A percentile compares a stretch with the other conserved stretches of the same genome.
Evolutionary conservation across 129 eudicot genomes (phyloP).

Genomic region (Calendula officinalis): DNA sequence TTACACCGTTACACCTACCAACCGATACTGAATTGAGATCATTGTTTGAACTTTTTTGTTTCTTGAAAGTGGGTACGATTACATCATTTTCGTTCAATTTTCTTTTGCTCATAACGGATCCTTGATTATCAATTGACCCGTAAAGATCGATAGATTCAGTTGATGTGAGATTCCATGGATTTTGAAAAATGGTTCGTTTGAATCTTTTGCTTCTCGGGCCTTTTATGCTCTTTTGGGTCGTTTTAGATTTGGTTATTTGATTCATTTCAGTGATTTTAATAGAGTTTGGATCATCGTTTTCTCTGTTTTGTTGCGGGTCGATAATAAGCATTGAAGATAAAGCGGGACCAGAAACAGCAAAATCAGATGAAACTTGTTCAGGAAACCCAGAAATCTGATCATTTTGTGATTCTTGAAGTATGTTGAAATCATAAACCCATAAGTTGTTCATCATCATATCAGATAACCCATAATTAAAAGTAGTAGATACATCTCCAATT

Average conservation of each 20-base stretch:
- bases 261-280: background rate
- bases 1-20: constrained; percentile 1
- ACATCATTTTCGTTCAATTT: constrained; percentile 6
- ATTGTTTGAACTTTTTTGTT: constrained; percentile 17
- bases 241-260: constrained; percentile 23
- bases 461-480: constrained; percentile 37
- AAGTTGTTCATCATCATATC: constrained; percentile 32
- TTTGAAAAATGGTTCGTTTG: constrained; percentile 30
- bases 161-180: constrained; percentile 22
- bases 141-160: constrained; percentile 15
- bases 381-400: constrained; percentile 24
- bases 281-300: constrained; percentile 39
- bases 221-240: constrained; percentile 23
- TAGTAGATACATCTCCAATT: constrained; percentile 39
- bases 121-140: constrained; percentile 31
- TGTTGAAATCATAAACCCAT: constrained; percentile 31
- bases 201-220: constrained; percentile 37
- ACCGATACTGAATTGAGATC: constrained; percentile 19
- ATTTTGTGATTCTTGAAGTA: constrained; percentile 28
- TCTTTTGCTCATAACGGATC: constrained; percentile 34
- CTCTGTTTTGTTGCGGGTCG: constrained; percentile 26
- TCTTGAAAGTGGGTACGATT: constrained; percentile 21
- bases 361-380: constrained; percentile 23
- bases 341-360: constrained; percentile 22
- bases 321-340: constrained; percentile 24